Evolutionary conservation across 2,329 filamentous ascomycete genomes (phyloP), one percentile per base, ranked within the genome.

Genomic region (Sclerotinia sclerotiorum): DNA sequence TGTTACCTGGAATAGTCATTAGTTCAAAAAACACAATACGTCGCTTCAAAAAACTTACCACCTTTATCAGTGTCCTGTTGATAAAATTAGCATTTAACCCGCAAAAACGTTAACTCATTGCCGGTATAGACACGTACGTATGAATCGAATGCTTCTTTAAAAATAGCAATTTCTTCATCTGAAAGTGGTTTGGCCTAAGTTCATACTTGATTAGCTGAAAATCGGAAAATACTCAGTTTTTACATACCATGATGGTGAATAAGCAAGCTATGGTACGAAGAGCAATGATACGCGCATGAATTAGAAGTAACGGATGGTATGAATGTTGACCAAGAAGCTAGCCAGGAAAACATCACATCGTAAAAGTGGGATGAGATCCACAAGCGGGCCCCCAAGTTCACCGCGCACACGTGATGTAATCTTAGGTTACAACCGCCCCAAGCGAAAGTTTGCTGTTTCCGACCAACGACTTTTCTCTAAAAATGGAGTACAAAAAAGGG

Each of bases 31-130:
- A 6, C 48, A 24, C 48, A 32, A 21, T 10, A 27, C 2, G 19
- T 27, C 1, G 3, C 11, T 42, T 55, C 10, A n/a, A 35, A 52
- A 2, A 24, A 32, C 57, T 21, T 15, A 17, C 68, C 68, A 5
- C 68, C 68, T 56, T 69, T 69, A 39, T 69, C 68, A 3, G 68
- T 69, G 27, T 69, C 68, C 68, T 69, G n/a, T 24, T 17, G 3
- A 15, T 24, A n/a, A 5, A 5, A 49, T 69, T 13, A 69, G 48
- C 13, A 27, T 27, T 0, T 6, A 8, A 17, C 4, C 21, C 48
- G 5, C 35, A 21, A 44, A 6, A 17, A 2, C 3, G 4, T 1
- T 46, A 27, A 0, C 3, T 42, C 15, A 35, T 39, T 2, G 3
- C 44, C n/a, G 10, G 39, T 17, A 29, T 13, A 11, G 27, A 48